phyloP scores from a whole-genome alignment of 768 basidiomycete genomes.

The Rhizopogon salebrosus region DNA sequence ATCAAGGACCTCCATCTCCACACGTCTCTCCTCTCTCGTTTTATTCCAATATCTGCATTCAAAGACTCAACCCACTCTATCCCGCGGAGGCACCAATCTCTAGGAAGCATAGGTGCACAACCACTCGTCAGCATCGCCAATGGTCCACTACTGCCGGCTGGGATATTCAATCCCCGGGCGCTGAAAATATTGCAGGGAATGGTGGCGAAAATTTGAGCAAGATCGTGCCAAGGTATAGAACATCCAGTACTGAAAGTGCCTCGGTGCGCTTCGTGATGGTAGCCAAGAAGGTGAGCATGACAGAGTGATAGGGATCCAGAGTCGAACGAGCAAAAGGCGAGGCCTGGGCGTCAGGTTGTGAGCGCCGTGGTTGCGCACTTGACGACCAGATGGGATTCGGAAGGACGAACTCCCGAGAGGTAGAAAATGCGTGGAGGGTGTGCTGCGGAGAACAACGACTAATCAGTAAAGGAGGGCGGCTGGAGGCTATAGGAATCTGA shows the following conservation, averaged over 20 bases:
- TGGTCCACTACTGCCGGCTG: constrained; percentile 37
- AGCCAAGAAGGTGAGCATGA: constrained; percentile 84
- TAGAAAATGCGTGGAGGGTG: constrained; percentile 81
- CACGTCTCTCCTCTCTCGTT: constrained; percentile 52
- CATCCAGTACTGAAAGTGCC: constrained; percentile 60
- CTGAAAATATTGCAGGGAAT: constrained; percentile 51
- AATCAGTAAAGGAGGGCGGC: too few species aligned
- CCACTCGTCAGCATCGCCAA: constrained; percentile 67
- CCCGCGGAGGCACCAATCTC: constrained; percentile 94
- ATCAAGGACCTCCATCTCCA: constrained; percentile 79
- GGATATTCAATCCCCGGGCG: constrained; percentile 36
- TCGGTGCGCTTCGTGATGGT: constrained; percentile 65
- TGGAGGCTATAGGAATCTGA: too few species aligned
- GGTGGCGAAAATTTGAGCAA: constrained; percentile 59
- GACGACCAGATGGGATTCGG: constrained; percentile 88
- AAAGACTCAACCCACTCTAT: constrained; percentile 96
- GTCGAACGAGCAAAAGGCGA: constrained; percentile 50
- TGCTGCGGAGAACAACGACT: constrained; percentile 38
- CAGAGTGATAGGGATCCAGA: constrained; percentile 83
- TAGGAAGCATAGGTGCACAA: constrained; percentile 69
- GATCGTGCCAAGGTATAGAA: constrained; percentile 76
- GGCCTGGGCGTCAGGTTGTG: constrained; percentile 66
- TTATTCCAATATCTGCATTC: constrained; percentile 97
- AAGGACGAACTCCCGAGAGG: constrained; percentile 85
- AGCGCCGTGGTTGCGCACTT: constrained; percentile 55